Evolutionary conservation across 805 yeast genomes (phyloP).

Genomic region (Candida alai): DNA sequence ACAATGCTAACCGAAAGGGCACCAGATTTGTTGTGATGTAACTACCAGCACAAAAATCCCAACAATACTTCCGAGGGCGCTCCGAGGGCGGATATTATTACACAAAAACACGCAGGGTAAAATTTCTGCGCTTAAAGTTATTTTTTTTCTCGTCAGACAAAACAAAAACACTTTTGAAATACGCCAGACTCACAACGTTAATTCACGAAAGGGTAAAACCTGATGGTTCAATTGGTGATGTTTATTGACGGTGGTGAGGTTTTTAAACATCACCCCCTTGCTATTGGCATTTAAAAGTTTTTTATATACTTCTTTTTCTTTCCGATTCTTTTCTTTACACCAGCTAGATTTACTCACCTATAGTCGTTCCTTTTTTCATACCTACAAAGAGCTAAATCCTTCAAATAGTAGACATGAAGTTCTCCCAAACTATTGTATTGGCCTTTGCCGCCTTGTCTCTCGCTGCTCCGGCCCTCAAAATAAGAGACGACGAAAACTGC

Average conservation of each 20-base stretch:
- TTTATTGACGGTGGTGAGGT: too few relatives aligned
- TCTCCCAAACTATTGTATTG: conserved; percentile 10
- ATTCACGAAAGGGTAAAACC: too few relatives aligned
- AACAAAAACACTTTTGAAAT: too few relatives aligned
- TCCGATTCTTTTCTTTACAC: conserved; percentile 3
- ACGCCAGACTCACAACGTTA: too few relatives aligned
- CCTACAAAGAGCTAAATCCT: not conserved
- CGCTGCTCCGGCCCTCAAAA: conserved; percentile 24
- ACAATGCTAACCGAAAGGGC: too few relatives aligned
- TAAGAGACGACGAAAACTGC: conserved; percentile 27
- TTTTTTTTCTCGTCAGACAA: not conserved
- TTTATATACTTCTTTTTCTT: not conserved
- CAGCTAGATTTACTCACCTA: conserved; percentile 8
- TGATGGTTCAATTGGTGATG: not conserved
- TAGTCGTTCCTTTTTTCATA: conserved; percentile 12
- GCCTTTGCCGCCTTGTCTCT: conserved; percentile 13
- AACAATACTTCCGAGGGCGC: too few relatives aligned
- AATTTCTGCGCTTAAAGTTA: too few relatives aligned
- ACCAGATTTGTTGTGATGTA: too few relatives aligned
- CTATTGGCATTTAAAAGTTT: not conserved
- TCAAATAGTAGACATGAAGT: conserved; percentile 8
- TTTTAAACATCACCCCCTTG: not conserved
- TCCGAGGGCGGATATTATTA: too few relatives aligned
- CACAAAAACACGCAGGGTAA: conserved; percentile 7
- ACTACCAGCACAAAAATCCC: too few relatives aligned